These are phyloP conservation scores for Alternaria incomplexa DNA, from an alignment of 2,329 filamentous ascomycete species.

Conservation along the genomic window DNA sequence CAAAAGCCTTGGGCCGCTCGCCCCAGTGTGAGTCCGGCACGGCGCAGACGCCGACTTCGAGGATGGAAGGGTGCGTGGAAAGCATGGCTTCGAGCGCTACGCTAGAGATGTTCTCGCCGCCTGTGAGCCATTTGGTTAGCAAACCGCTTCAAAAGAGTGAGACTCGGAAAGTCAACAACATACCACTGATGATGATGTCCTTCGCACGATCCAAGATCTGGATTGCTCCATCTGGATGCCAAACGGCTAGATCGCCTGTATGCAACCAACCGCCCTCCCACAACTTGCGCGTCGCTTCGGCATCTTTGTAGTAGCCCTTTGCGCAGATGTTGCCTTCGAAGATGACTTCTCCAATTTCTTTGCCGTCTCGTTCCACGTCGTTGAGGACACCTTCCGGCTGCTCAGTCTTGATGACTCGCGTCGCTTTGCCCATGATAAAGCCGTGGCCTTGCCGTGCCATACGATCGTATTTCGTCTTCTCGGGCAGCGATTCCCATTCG, in stretches of 20 bases:
- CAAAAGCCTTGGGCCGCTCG: slow-evolving; percentile 91
- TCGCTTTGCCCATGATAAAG: slow-evolving; percentile 81
- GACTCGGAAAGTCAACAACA: slow-evolving; percentile 27
- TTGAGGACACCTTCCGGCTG: slow-evolving; percentile 69
- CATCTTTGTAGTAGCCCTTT: slow-evolving; percentile 90
- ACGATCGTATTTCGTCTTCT: slow-evolving; percentile 78
- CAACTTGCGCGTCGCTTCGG: slow-evolving; percentile 81
- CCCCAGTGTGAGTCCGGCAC: slow-evolving; percentile 92
- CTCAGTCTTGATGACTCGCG: slow-evolving; percentile 81
- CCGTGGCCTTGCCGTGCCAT: slow-evolving; percentile 97
- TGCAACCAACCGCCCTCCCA: slow-evolving; percentile 87
- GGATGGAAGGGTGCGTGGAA: slow-evolving; percentile 82
- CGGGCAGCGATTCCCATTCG: slow-evolving; percentile 76
- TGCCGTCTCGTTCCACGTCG: slow-evolving; percentile 72
- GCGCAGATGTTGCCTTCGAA: slow-evolving; percentile 92
- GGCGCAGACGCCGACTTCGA: slow-evolving; percentile 90
- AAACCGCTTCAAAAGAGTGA: background rate
- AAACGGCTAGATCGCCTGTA: slow-evolving; percentile 90
- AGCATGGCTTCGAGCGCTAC: slow-evolving; percentile 92
- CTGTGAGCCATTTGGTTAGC: slow-evolving; percentile 50
- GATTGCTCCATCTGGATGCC: slow-evolving; percentile 87
- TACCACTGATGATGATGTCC: slow-evolving; percentile 96
- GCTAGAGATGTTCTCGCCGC: slow-evolving; percentile 95
- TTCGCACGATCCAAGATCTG: slow-evolving; percentile 95
- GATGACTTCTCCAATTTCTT: slow-evolving; percentile 82